phyloP scores from a whole-genome alignment of 140 eudicot genomes.

The Erigeron philadelphicus region DNA sequence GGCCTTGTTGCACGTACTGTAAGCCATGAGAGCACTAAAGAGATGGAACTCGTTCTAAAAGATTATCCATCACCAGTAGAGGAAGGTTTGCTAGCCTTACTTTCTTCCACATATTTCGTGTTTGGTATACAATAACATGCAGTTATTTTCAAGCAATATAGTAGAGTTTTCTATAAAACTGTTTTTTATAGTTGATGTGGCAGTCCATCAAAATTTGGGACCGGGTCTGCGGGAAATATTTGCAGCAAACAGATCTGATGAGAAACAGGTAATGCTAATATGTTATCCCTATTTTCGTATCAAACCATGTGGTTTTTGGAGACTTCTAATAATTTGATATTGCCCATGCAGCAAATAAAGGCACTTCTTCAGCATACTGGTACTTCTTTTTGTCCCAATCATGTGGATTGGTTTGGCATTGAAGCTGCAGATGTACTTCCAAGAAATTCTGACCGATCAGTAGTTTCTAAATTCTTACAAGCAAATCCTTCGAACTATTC shows the following conservation, averaged over 20 bases:
- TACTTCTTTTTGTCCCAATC: slow-evolving; percentile 71
- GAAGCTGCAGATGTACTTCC: slow-evolving; percentile 50
- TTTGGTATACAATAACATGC: background rate
- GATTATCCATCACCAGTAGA: slow-evolving; percentile 58
- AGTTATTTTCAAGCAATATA: slow-evolving; percentile 5
- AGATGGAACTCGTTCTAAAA: slow-evolving; percentile 69
- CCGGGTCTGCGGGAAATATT: slow-evolving; percentile 78
- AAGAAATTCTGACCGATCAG: slow-evolving; percentile 59
- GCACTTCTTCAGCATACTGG: slow-evolving; percentile 84
- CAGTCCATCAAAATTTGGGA: slow-evolving; percentile 59
- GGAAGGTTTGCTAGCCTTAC: slow-evolving; percentile 50
- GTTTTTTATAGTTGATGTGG: slow-evolving; percentile 11
- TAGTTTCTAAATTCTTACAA: slow-evolving; percentile 69
- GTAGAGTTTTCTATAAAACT: background rate
- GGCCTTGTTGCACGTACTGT: slow-evolving; percentile 96
- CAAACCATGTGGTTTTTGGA: background rate
- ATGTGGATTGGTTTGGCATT: slow-evolving; percentile 81
- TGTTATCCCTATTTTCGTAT: background rate
- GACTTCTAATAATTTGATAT: slow-evolving; percentile 20
- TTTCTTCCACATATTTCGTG: slow-evolving; percentile 6
- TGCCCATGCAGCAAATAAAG: slow-evolving; percentile 72
- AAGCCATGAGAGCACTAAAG: slow-evolving; percentile 69
- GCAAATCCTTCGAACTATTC: slow-evolving; percentile 73
- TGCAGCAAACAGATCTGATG: slow-evolving; percentile 89
- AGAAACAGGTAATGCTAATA: slow-evolving; percentile 56